Percentiles rank a stretch among this genome's conserved stretches.
Evolutionary conservation across 23 red algal genomes (phyloP).

Genomic region (Chondrus crispus): DNA sequence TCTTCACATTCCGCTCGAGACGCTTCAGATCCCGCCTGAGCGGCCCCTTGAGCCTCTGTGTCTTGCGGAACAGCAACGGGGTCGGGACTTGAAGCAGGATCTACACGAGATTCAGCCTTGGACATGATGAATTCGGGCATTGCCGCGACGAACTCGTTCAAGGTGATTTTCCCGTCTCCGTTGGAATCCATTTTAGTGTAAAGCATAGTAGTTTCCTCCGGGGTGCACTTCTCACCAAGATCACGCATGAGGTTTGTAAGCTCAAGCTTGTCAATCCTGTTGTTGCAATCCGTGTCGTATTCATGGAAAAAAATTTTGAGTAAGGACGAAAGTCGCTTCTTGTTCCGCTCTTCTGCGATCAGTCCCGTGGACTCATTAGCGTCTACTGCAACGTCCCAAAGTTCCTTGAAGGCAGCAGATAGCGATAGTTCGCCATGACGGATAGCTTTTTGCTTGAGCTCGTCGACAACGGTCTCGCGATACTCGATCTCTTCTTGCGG

Average conservation of each 20-base stretch:
- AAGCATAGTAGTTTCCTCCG: conserved; percentile 36
- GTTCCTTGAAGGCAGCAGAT: conserved; percentile 47
- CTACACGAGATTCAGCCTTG: neutral
- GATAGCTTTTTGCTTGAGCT: conserved; percentile 27
- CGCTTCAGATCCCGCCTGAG: neutral
- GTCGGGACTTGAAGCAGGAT: too few relatives aligned
- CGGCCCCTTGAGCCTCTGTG: neutral
- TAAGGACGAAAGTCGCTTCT: conserved; percentile 1
- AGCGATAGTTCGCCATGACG: conserved; percentile 26
- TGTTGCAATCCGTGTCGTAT: conserved; percentile 43
- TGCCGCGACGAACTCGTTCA: conserved; percentile 53
- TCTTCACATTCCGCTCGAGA: conserved; percentile 30
- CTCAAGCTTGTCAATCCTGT: conserved; percentile 37
- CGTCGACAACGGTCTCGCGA: neutral
- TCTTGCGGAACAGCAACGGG: neutral
- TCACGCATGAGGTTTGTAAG: conserved; percentile 63
- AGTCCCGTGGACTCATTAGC: conserved; percentile 33
- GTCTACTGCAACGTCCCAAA: conserved; percentile 7
- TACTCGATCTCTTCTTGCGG: conserved; percentile 1
- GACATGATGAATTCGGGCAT: conserved; percentile 58
- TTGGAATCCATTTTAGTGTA: conserved; percentile 50
- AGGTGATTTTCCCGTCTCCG: conserved; percentile 13
- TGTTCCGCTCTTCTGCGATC: neutral
- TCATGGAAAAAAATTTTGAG: conserved; percentile 52
- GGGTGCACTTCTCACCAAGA: conserved; percentile 39